A percentile compares a stretch with the other conserved stretches of the same genome.
Conservation (phyloP, 805 yeast genomes). For the Nakazawaea ishiwadae region DNA sequence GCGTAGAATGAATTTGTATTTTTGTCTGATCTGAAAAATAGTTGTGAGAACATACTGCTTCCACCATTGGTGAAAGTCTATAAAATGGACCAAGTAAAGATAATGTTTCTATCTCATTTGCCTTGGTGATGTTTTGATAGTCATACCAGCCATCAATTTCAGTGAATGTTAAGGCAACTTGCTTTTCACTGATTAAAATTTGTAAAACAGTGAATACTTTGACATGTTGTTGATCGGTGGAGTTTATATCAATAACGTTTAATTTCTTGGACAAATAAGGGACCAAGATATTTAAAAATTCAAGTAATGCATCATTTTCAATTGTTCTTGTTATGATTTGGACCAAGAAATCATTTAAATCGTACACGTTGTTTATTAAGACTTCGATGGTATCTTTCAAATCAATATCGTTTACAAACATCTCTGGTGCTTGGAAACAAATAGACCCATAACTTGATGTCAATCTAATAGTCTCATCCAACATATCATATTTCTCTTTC, state of each 20-base stretch:
- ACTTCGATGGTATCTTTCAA: conserved; percentile 24
- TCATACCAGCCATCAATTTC: conserved; percentile 46
- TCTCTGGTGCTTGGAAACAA: conserved; percentile 64
- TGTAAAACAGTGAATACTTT: conserved; percentile 53
- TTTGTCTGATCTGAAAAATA: conserved; percentile 34
- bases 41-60: conserved; percentile 41
- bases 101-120: conserved; percentile 50
- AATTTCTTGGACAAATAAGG: conserved; percentile 37
- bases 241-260: conserved; percentile 38
- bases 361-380: conserved; percentile 21
- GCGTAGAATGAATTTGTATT: conserved; percentile 42
- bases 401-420: conserved; percentile 38
- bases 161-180: conserved; percentile 57
- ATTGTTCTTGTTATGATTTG: conserved; percentile 54
- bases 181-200: conserved; percentile 51
- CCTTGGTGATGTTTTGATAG: conserved; percentile 38
- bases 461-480: conserved; percentile 45
- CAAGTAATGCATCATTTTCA: conserved; percentile 63
- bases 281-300: conserved; percentile 49
- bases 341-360: conserved; percentile 41
- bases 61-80: conserved; percentile 67
- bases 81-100: conserved; percentile 77
- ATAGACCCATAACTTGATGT: conserved; percentile 63
- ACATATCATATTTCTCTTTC: conserved; percentile 31
- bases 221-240: conserved; percentile 40